Evolutionary conservation across 805 yeast species (phyloP).

Genomic region (Starmerella etchellsii): DNA sequence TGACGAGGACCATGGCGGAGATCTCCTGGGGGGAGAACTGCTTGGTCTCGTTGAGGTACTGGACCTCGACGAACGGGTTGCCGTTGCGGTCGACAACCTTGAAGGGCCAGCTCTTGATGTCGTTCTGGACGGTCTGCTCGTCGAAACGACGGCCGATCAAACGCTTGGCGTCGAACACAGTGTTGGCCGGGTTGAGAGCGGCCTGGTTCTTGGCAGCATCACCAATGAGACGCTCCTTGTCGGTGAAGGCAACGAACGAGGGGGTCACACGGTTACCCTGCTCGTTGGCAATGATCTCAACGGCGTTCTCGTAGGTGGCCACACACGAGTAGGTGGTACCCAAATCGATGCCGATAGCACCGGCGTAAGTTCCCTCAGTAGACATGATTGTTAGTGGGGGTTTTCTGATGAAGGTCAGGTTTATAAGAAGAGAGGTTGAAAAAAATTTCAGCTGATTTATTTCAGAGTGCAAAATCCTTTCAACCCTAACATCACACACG

Average conservation of each 20-base stretch:
- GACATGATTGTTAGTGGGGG: conserved; percentile 22
- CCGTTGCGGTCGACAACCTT: conserved; percentile 58
- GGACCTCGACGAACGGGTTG: conserved; percentile 72
- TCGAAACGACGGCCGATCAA: conserved; percentile 82
- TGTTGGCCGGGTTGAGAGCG: conserved; percentile 81
- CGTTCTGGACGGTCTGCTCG: conserved; percentile 76
- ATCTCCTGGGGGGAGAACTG: conserved; percentile 88
- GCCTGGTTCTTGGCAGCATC: conserved; percentile 98
- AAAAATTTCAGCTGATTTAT: conserved; percentile 12
- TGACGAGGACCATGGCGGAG: conserved; percentile 80
- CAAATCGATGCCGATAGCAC: conserved; percentile 98
- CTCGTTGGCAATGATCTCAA: conserved; percentile 92
- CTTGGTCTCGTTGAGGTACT: conserved; percentile 74
- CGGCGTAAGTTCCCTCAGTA: conserved; percentile 92
- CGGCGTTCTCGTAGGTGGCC: conserved; percentile 86
- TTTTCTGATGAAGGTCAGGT: conserved; percentile 8
- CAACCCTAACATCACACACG: conserved; percentile 9
- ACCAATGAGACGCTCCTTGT: conserved; percentile 84
- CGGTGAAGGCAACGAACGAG: conserved; percentile 89
- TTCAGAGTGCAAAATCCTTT: conserved; percentile 13
- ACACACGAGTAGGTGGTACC: conserved; percentile 96
- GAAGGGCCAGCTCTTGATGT: conserved; percentile 90
- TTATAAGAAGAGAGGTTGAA: conserved; percentile 6
- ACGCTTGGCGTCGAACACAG: conserved; percentile 81
- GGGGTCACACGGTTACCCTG: conserved; percentile 99